Evolutionary conservation across 2,329 filamentous ascomycete species (phyloP), one percentile per base, ranked within the genome.

Genomic region (Chrysoporthe puriensis): DNA sequence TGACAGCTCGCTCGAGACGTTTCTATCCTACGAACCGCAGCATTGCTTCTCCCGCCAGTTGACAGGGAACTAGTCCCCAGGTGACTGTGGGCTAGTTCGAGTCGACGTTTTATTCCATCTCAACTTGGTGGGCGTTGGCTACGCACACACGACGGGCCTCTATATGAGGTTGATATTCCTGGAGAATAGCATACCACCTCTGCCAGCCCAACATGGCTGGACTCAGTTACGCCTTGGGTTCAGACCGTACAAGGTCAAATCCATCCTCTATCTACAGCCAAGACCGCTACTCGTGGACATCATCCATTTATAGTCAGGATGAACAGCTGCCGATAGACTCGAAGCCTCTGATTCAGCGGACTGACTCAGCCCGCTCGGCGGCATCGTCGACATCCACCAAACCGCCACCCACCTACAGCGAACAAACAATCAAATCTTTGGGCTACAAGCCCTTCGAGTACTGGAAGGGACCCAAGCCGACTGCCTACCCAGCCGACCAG

Each of bases 371-470:
- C 4, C 40, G 8, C 42, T 46, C 48, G 4, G 18, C 52, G 6
- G 26, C 50, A 16, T 11, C 32, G 14, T 36, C 46, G 9, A 16
- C 42, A n/a, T 7, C 42, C n/a, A 44, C 61, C 54, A 63, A 52
- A 21, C 44, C 52, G 36, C 46, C 21, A 36, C 64, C 67, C 18
- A 42, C 59, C 64, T 66, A 69, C 64, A 64, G 46, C 26, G 48
- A 66, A 57, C 67, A 62, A 63, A 62, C 21, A 9, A 50, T 44
- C 52, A 63, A 67, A 48, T 59, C 50, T 9, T 70, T 73, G 44
- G 73, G 73, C 34, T 74, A 74, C 59, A 71, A 65, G 26, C 73
- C 73, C 13, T 73, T 74, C 36, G 73, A 74, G 62, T 74, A 74
- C 67, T 74, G 72, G 72, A 71, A 73, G 62, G 72, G 71, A 9